Base-by-base conservation (phyloP, 139 green algal genomes). In the Chlorella sp. region DNA sequence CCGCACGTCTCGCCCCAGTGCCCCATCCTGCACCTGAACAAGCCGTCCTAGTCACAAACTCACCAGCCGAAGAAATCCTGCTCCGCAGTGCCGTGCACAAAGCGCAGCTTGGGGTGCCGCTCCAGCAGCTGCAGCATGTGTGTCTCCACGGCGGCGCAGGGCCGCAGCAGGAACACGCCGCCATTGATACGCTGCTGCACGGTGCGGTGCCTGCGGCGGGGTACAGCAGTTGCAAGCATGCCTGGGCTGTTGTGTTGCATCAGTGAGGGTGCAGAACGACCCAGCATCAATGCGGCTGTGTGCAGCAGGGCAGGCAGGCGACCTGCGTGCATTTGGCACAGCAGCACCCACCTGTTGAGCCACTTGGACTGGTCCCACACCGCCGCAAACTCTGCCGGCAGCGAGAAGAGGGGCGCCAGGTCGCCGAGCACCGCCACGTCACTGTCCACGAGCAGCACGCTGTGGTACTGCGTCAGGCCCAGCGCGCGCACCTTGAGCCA, bases 401-500 rank as follows among this genome's bases (percentile, higher is more conserved):
- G 60, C 30, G 60, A 54, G 54, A 80, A 83, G 44, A 87, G 44
- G 32, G 73, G 19, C 13, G 22, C 14, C 58, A 87, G 58, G 30
- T 44, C 41, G 34, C 54, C 40, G 36, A 84, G 51, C 65, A 80
- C 80, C 40, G 64, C 80, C n/a, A 64, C 73, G 46, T 89, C 85
- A 26, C 64, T 32, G 48, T 89, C 85, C 46, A 89, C 9, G 40
- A 89, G 36, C 44, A 89, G n/a, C 2, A 89, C 36, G 13, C 74
- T 36, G 41, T 86, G 80, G 72, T 81, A 89, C 81, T 89, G 80
- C 20, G 73, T 84, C n/a, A 89, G 72, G 30, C 46, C 46, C 30
- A 81, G 76, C 8, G 85, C 80, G 30, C 76, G 67, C 28, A 89
- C 32, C 73, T 89, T 86, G 48, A 89, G 68, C 73, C 80, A 89